Evolutionary conservation across 2,329 filamentous ascomycete species (phyloP).

Genomic region (Cadophora sp.): DNA sequence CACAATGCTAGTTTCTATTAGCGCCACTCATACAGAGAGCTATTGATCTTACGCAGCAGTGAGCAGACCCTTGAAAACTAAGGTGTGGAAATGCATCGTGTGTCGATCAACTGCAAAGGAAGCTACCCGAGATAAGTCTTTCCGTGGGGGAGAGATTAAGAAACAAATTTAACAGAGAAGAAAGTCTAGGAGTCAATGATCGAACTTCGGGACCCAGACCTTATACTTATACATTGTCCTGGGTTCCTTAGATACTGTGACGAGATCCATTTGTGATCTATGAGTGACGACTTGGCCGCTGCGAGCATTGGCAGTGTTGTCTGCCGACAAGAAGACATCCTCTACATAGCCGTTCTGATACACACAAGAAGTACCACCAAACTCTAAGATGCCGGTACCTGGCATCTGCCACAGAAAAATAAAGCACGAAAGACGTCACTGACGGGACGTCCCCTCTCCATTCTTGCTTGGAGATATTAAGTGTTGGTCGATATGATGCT

Average conservation of each 20-base stretch:
- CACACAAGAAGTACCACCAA: neutral
- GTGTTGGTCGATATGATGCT: neutral
- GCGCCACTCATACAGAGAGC: neutral
- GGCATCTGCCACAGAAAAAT: neutral
- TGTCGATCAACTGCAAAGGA: neutral
- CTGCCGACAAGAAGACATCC: neutral
- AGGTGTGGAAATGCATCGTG: neutral
- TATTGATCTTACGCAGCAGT: neutral
- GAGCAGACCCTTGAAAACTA: neutral
- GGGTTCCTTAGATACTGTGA: neutral
- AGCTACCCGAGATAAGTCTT: neutral
- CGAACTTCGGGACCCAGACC: neutral
- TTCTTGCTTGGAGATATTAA: neutral
- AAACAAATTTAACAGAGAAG: neutral
- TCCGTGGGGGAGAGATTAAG: neutral
- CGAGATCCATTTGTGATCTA: neutral
- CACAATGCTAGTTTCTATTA: neutral
- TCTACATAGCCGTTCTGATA: neutral
- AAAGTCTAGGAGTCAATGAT: neutral
- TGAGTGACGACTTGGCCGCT: neutral
- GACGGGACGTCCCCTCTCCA: neutral
- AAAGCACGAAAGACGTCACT: neutral
- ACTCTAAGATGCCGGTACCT: neutral
- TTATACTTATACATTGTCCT: neutral
- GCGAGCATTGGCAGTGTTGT: neutral